Evolutionary conservation across 768 basidiomycete species (phyloP).

Genomic region (Thelephora aurantiotincta): DNA sequence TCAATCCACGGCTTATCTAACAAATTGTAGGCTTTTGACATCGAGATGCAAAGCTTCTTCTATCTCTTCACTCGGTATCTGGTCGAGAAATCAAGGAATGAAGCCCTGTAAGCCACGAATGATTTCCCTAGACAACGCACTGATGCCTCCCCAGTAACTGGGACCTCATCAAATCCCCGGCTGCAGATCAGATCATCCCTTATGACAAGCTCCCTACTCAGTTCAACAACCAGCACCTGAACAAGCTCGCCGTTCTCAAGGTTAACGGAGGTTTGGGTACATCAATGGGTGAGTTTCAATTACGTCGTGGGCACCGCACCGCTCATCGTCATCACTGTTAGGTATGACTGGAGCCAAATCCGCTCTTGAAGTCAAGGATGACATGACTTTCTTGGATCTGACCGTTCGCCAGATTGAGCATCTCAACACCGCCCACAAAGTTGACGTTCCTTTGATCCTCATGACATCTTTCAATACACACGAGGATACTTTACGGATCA

Average conservation of each 20-base stretch:
- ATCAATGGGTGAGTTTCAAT: conserved; percentile 31
- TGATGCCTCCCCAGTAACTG: conserved; percentile 12
- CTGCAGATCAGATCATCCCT: conserved; percentile 44
- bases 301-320: not conserved
- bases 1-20: conserved; percentile 4
- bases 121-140: not conserved
- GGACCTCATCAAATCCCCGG: conserved; percentile 44
- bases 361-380: conserved; percentile 64
- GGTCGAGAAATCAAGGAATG: conserved; percentile 71
- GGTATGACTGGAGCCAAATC: conserved; percentile 52
- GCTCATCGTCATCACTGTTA: conserved; percentile 8
- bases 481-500: conserved; percentile 64
- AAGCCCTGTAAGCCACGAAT: conserved; percentile 49
- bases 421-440: conserved; percentile 43
- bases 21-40: conserved; percentile 61
- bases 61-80: conserved; percentile 93
- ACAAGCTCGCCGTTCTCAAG: conserved; percentile 66
- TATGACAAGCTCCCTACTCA: conserved; percentile 38
- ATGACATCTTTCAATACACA: conserved; percentile 80
- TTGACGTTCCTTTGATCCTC: conserved; percentile 65
- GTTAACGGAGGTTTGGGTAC: conserved; percentile 67
- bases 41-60: conserved; percentile 95
- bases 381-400: conserved; percentile 56
- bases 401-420: conserved; percentile 56
- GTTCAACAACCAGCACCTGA: conserved; percentile 33